These are phyloP conservation scores for Metarhizium album DNA, from an alignment of 2,329 filamentous ascomycete genomes.

Conservation along the genomic window DNA sequence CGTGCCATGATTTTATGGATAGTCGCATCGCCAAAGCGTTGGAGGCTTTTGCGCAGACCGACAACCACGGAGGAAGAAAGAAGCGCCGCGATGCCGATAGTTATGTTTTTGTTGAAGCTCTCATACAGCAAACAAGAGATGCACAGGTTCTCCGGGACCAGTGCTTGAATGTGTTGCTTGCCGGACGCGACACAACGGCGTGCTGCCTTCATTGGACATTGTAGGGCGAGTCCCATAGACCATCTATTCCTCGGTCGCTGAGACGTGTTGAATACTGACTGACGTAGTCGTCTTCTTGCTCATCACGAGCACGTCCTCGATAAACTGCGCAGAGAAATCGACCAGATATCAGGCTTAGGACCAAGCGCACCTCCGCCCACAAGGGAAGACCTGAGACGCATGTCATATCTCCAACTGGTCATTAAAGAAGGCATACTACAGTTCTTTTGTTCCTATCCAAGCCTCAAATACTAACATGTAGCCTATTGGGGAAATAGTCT, in stretches of 20 bases:
- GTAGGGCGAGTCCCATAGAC: conserved; percentile 1
- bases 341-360: background rate
- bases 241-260: no score
- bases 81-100: background rate
- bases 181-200: conserved; percentile 16
- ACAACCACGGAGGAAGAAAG: background rate
- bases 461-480: background rate
- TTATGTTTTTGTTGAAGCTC: conserved; percentile 10
- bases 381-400: conserved; percentile 10
- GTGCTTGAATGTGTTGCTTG: conserved; percentile 11
- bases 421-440: conserved; percentile 11
- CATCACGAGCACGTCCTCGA: conserved; percentile 7
- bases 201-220: conserved; percentile 13
- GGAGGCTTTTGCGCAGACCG: background rate
- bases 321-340: conserved; percentile 9
- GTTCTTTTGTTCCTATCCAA: background rate
- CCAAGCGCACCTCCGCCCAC: conserved; percentile 3
- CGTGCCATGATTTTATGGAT: conserved; percentile 5
- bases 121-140: conserved; percentile 9
- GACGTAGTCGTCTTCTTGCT: conserved; percentile 6
- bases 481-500: conserved; percentile 3
- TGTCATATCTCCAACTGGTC: conserved; percentile 15
- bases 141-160: conserved; percentile 7
- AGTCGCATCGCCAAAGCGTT: conserved; percentile 1
- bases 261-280: background rate